Evolutionary conservation across 1,139 yeast species (phyloP).

Genomic region (Insectozyma bohioensis): DNA sequence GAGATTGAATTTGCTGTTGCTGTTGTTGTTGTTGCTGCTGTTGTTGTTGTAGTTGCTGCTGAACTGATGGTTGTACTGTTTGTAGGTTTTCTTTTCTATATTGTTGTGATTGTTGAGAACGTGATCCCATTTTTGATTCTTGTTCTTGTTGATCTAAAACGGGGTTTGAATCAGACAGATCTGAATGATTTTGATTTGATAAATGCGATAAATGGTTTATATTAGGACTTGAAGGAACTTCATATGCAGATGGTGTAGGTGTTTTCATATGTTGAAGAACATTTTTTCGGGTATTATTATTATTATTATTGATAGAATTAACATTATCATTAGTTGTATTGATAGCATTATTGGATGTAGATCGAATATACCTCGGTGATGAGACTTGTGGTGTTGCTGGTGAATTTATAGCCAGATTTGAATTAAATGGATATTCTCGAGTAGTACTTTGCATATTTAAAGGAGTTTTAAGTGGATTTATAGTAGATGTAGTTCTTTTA

Average conservation of each 20-base stretch:
- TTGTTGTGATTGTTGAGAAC: conserved; percentile 2
- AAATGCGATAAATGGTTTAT: conserved; percentile 27
- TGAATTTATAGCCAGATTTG: conserved; percentile 6
- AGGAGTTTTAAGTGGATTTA: conserved; percentile 19
- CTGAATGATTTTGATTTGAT: conserved; percentile 36
- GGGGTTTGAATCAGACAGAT: conserved; percentile 42
- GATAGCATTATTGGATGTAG: conserved; percentile 2
- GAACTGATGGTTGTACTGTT: conserved; percentile 2
- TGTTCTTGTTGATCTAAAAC: conserved; percentile 12
- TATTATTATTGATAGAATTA: too few relatives aligned
- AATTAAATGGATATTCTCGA: conserved; percentile 11
- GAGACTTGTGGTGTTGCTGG: conserved; percentile 11
- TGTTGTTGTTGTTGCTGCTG: conserved; percentile 9
- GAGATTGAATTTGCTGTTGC: conserved; percentile 12
- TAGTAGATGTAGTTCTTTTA: conserved; percentile 34
- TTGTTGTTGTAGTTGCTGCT: conserved; percentile 9
- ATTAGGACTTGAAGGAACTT: conserved; percentile 44
- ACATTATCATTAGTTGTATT: too few relatives aligned
- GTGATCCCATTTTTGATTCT: conserved; percentile 6
- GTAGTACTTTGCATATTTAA: conserved; percentile 12
- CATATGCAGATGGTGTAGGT: conserved; percentile 45
- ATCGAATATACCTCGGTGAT: conserved; percentile 10
- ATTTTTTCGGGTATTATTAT: conserved; percentile 11
- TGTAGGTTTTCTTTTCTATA: conserved; percentile 4
- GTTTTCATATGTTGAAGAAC: conserved; percentile 26